Evolutionary conservation across 2,329 filamentous ascomycete species (phyloP).

Genomic region (Microsporum ferrugineum): DNA sequence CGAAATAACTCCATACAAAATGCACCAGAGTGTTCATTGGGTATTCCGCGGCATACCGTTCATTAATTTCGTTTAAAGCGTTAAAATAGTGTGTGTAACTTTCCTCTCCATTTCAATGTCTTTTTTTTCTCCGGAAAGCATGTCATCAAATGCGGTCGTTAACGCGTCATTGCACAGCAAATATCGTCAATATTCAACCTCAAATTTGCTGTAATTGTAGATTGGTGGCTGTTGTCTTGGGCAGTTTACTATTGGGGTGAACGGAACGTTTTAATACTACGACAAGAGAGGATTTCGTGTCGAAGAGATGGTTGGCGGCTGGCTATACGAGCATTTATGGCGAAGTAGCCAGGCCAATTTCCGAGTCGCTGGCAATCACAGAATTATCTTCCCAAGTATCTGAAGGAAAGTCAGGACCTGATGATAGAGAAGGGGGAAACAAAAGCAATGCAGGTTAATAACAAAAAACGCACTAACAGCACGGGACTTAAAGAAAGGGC

Average conservation of each 20-base stretch:
- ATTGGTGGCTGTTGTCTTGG: not conserved
- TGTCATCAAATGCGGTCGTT: not conserved
- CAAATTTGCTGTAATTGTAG: not conserved
- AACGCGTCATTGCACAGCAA: not conserved
- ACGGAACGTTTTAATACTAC: not conserved
- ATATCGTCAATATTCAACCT: not conserved
- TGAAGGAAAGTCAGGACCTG: slow-evolving; percentile 32
- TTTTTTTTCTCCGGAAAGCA: not conserved
- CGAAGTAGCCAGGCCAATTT: slow-evolving; percentile 28
- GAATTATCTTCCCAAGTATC: slow-evolving; percentile 36
- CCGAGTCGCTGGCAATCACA: slow-evolving; percentile 31
- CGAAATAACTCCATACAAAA: not conserved
- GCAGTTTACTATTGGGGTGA: not conserved
- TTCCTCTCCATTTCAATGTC: not conserved
- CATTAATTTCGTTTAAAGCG: not conserved
- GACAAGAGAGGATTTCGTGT: not conserved
- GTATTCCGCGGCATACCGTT: not conserved
- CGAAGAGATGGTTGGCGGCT: not conserved
- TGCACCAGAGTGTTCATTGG: not conserved
- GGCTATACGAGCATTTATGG: slow-evolving; percentile 14
- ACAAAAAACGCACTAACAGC: slow-evolving; percentile 13
- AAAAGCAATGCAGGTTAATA: slow-evolving; percentile 2
- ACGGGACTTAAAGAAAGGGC: not conserved
- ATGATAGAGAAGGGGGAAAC: slow-evolving; percentile 17
- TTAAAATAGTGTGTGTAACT: not conserved